Evolutionary conservation across 2,329 filamentous ascomycete species (phyloP).

Genomic region (Fusarium keratoplasticum): DNA sequence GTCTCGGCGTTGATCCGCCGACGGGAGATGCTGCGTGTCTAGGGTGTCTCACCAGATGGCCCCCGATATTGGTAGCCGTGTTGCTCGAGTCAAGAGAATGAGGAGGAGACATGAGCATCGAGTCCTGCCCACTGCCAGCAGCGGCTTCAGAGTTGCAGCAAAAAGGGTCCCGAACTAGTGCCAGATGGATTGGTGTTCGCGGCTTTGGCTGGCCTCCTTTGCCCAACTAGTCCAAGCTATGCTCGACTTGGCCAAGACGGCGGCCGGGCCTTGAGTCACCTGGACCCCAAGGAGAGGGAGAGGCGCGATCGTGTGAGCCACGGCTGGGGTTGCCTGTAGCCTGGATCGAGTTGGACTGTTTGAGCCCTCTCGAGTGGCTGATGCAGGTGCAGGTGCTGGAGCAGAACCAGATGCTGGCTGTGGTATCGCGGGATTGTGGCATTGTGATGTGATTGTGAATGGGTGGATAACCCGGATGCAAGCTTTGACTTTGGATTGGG

Average conservation of each 20-base stretch:
- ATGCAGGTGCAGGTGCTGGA: background rate
- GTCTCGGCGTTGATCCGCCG: slow-evolving; percentile 32
- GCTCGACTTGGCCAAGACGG: slow-evolving; percentile 26
- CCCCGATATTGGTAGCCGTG: slow-evolving; percentile 5
- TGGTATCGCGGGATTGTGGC: slow-evolving; percentile 24
- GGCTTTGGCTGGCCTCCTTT: slow-evolving; percentile 29
- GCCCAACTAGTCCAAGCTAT: slow-evolving; percentile 17
- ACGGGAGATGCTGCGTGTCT: slow-evolving; percentile 25
- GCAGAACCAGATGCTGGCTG: background rate
- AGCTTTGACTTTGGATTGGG: background rate
- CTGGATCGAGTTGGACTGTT: slow-evolving; percentile 6
- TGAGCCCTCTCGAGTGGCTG: slow-evolving; percentile 18
- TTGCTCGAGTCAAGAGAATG: slow-evolving; percentile 38
- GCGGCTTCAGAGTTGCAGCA: slow-evolving; percentile 15
- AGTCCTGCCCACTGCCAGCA: slow-evolving; percentile 9
- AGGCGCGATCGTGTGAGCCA: slow-evolving; percentile 32
- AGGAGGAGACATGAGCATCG: slow-evolving; percentile 12
- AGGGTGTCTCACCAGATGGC: slow-evolving; percentile 27
- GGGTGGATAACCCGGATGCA: slow-evolving; percentile 17
- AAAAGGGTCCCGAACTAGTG: slow-evolving; percentile 18
- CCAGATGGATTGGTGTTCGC: slow-evolving; percentile 20
- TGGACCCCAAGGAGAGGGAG: slow-evolving; percentile 21
- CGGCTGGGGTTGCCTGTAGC: slow-evolving; percentile 21
- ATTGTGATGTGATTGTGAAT: slow-evolving; percentile 15
- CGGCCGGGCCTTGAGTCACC: slow-evolving; percentile 34